Base-by-base conservation (phyloP, 2,329 filamentous ascomycete genomes). In the Tolypocladium amazonense region DNA sequence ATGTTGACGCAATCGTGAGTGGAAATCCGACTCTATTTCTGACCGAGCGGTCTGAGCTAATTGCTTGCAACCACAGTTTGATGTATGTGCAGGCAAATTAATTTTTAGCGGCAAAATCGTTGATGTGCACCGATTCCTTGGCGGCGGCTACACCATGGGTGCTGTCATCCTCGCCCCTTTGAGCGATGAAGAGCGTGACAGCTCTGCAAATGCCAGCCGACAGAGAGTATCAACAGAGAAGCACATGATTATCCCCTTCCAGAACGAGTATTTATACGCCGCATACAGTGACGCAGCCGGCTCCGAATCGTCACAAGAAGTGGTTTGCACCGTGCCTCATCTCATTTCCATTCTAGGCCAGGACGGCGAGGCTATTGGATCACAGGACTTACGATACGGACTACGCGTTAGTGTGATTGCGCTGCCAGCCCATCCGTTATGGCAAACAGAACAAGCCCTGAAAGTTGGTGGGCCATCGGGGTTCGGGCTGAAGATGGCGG, bases 301-400 rank as follows among this genome's bases (percentile, higher is more conserved):
- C 0, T 68, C 70, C 1, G 68, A 72, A 7, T 62, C 63, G 0
- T 68, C 67, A 0, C 68, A 68, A 9, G 60, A 72, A 27, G 65
- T 74, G 1, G 65, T 74, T 0, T 73, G 72, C 59, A 75, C 72
- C 0, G 72, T 75, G 0, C 73, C 73, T 0, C 69, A 75, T 14
- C 65, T 75, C 0, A 75, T 75, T 1, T 74, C 73, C 0, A 69
- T 75, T 3, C 65, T 75, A 0, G 73, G 72, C 1, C 71, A 73
- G 43, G 77, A 80, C 56, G 79, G 79, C 0, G 77, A 78, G 56
- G 79, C 79, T 0, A 72, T 82, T 5, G 79, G 79, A 0, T 78
- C 79, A 0, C 76, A 77, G 18, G 79, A 82, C 30, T 68, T 81
- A 37, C 72, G 79, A 12, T 83, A 82, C 58, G 81, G 81, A 0